phyloP scores from a whole-genome alignment of 2,329 filamentous ascomycete species.

The Colletotrichum sp. region DNA sequence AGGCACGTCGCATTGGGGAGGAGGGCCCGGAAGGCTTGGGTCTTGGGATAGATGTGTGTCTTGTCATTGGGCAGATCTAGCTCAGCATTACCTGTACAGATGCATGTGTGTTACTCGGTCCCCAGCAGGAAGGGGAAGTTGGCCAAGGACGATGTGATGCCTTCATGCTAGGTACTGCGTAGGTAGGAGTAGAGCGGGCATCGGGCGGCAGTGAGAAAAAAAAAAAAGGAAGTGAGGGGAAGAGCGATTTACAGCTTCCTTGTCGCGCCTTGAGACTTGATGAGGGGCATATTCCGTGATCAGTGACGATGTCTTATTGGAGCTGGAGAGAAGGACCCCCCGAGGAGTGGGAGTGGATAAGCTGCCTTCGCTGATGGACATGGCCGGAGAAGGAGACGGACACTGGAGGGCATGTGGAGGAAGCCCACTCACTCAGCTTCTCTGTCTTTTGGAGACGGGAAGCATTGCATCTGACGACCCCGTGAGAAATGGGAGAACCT shows the following conservation, averaged over 20 bases:
- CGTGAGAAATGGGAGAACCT: not conserved
- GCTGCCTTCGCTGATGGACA: not conserved
- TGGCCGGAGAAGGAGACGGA: not conserved
- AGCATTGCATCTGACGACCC: not conserved
- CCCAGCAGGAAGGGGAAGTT: not conserved
- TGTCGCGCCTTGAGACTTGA: not conserved
- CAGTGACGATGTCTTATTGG: not conserved
- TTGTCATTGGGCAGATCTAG: not conserved
- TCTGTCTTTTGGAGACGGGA: not conserved
- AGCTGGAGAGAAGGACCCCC: not conserved
- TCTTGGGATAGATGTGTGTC: not conserved
- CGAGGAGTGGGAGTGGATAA: not conserved
- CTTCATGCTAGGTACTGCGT: not conserved
- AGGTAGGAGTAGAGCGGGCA: not conserved
- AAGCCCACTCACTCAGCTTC: not conserved
- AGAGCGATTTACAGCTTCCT: not conserved
- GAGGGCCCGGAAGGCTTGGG: not conserved
- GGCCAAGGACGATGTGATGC: not conserved
- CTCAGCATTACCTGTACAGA: not conserved
- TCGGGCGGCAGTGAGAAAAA: not conserved
- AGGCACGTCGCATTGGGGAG: not conserved
- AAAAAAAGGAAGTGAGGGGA: not conserved
- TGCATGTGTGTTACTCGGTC: not conserved
- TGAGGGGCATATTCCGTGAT: not conserved
- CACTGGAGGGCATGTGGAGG: not conserved